Base-by-base conservation (phyloP, 495 filamentous ascomycete genomes). In the Tuber calosporum region DNA sequence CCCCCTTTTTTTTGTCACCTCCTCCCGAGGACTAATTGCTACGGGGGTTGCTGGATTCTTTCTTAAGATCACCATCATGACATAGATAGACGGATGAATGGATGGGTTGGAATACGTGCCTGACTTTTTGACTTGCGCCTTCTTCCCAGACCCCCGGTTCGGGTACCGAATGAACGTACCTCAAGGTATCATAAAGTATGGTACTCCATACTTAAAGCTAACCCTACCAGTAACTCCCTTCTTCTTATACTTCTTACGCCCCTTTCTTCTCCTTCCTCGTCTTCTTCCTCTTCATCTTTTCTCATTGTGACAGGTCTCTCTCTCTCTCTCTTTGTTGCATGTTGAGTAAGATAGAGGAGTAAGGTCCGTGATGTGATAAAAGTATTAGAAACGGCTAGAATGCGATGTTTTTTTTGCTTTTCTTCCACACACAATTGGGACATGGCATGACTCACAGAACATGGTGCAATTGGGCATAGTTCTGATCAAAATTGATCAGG, bases 311-410 rank as follows among this genome's bases (percentile, higher is more conserved):
- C 26, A 62, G 53, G 53, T 62, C 53, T 62, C 53, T 30, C n/a
- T 30, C n/a, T 11, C 45, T 8, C 45, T 6, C 22, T 53, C 45
- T 13, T 22, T 30, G 8, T 62, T 62, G 53, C 53, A 62, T 58
- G 48, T 58, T 30, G 48, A 38, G 37, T n/a, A 58, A 30, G 22
- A 20, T 58, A 58, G 1, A n/a, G 8, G 30, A n/a, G 26, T 11
- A 34, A 62, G 26, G 53, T 62, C 53, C 53, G 53, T 62, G 53
- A 62, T 62, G 53, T 30, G 53, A 62, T 62, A 62, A 9, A 62
- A 13, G 45, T 53, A 30, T 62, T 62, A 30, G 53, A 26, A 62
- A 62, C 53, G 53, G 26, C 53, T 34, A 26, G 53, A 30, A 58
- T 30, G n/a, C 53, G 34, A 15, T 62, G 26, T 34, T 26, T n/a